Evolutionary conservation across 1,139 yeast species (phyloP).

Genomic region (Debaryomyces psychrophilus): DNA sequence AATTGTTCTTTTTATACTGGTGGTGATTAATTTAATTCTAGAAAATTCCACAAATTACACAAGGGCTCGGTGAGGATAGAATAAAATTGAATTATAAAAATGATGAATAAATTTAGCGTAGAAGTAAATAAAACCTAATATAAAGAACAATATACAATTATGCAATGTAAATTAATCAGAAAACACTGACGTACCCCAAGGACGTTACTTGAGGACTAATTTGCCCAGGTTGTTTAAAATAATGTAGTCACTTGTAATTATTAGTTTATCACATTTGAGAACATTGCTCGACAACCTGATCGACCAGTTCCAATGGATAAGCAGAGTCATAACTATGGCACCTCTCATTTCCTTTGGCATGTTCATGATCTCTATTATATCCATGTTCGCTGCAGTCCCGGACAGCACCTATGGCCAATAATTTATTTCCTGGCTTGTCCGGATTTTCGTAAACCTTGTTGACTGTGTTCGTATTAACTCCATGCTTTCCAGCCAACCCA

Average conservation of each 20-base stretch:
- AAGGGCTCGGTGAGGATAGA: neutral
- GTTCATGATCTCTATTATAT: slow-evolving; percentile 60
- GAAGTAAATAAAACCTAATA: neutral
- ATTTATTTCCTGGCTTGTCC: slow-evolving; percentile 40
- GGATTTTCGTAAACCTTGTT: slow-evolving; percentile 42
- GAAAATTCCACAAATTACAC: slow-evolving; percentile 10
- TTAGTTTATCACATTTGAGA: neutral
- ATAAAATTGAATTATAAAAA: no score
- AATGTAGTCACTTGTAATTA: neutral
- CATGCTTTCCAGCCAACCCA: slow-evolving; percentile 30
- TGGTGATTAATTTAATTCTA: slow-evolving; percentile 6
- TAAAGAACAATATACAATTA: neutral
- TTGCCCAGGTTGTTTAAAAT: neutral
- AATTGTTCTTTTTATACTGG: neutral
- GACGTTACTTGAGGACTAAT: no score
- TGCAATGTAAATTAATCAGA: neutral
- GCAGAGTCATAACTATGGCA: slow-evolving; percentile 91
- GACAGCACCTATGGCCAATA: slow-evolving; percentile 74
- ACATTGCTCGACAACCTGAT: slow-evolving; percentile 30
- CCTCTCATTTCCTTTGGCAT: slow-evolving; percentile 60
- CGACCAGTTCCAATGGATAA: slow-evolving; percentile 55
- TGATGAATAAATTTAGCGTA: neutral
- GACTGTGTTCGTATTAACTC: slow-evolving; percentile 22
- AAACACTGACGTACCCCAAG: neutral
- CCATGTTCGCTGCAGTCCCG: slow-evolving; percentile 73